phyloP scores from a whole-genome alignment of 768 basidiomycete species.

The Hygrocybe coccinea region DNA sequence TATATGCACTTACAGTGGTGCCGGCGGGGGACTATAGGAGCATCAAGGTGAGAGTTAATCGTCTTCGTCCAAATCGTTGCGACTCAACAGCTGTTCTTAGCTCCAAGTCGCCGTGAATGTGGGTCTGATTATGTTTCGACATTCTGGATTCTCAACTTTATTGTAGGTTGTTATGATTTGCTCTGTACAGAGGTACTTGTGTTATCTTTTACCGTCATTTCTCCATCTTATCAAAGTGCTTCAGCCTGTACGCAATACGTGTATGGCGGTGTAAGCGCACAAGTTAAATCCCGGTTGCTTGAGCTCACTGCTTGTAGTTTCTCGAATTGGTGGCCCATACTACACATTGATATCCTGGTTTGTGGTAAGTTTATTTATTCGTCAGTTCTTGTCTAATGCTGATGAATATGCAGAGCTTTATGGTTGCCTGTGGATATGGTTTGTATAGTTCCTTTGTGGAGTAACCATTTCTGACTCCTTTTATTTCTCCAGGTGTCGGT shows the following conservation, averaged over 20 bases:
- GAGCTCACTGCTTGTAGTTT: neutral
- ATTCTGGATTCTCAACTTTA: neutral
- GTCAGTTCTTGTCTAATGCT: neutral
- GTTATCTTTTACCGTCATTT: neutral
- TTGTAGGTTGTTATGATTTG: conserved; percentile 24
- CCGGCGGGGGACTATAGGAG: neutral
- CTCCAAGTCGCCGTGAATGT: conserved; percentile 29
- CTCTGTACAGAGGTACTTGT: conserved; percentile 23
- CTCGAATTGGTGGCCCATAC: conserved; percentile 5
- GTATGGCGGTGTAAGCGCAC: conserved; percentile 27
- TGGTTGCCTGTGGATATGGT: conserved; percentile 1
- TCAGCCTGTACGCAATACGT: conserved; percentile 25
- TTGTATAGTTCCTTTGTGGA: neutral
- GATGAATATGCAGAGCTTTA: neutral
- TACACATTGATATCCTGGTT: conserved; percentile 5
- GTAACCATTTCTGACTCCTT: neutral
- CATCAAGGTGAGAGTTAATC: neutral
- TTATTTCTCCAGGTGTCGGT: neutral
- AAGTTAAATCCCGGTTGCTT: neutral
- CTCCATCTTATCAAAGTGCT: neutral
- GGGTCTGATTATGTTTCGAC: neutral
- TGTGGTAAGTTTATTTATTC: conserved; percentile 3
- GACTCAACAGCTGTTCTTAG: conserved; percentile 9
- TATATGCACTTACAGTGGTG: neutral
- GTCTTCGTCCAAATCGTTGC: neutral